A percentile compares a stretch with the other conserved stretches of the same genome.
Evolutionary conservation across 148 eudicot genomes (phyloP).

Genomic region (Chenopodium suecicum): DNA sequence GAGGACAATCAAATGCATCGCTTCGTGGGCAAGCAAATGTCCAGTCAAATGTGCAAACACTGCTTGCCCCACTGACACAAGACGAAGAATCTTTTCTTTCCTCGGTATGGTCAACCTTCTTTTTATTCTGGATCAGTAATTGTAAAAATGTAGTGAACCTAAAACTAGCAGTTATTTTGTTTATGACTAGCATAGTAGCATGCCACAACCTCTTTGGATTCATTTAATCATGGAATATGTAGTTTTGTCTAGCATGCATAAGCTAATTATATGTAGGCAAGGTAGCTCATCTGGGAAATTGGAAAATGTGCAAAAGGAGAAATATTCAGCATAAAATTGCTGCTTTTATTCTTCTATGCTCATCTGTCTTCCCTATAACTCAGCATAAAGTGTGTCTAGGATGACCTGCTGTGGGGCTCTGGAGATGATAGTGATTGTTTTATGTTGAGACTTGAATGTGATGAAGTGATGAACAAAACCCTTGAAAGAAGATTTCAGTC

Average conservation of each 20-base stretch:
- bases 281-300: not conserved
- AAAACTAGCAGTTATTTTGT: not conserved
- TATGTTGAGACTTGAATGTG: not conserved
- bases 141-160: not conserved
- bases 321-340: not conserved
- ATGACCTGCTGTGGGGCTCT: not conserved
- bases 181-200: constrained; percentile 7
- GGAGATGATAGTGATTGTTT: not conserved
- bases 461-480: not conserved
- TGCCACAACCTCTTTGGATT: constrained; percentile 1
- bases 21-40: constrained; percentile 61
- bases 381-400: not conserved
- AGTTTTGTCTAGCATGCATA: not conserved
- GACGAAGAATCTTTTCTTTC: constrained; percentile 85
- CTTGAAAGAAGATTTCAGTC: not conserved
- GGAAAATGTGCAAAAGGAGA: not conserved
- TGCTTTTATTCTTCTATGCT: not conserved
- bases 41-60: constrained; percentile 73
- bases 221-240: not conserved
- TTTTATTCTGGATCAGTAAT: constrained; percentile 16
- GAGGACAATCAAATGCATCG: constrained; percentile 49
- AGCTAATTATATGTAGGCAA: no score
- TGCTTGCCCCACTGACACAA: constrained; percentile 70
- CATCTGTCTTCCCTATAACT: not conserved
- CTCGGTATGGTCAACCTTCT: constrained; percentile 49